Evolutionary conservation across 495 filamentous ascomycete genomes (phyloP), one percentile per base, ranked within the genome.

Genomic region (Hamigera avellanea): DNA sequence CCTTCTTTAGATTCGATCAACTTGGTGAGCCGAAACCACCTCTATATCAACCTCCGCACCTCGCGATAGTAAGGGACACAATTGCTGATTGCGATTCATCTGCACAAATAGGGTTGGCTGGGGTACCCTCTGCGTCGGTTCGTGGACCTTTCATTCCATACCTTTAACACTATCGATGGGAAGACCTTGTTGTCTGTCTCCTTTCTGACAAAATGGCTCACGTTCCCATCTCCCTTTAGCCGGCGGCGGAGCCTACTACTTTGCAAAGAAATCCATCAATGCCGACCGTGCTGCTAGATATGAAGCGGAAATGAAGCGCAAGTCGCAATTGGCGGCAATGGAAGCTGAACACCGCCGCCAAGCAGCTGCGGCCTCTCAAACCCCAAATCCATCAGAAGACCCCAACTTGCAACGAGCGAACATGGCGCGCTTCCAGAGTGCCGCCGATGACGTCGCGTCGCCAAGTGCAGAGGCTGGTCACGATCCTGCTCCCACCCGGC

Each of bases 221-320:
- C 21, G 9, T 4, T 23, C 5, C 9, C 21, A 23, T 23, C 21
- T 23, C 5, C 27, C 27, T 30, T 21, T 52, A 86, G 81, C 83
- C 39, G 91, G 88, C 52, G 91, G 84, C 51, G 88, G 75, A 36
- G 86, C 91, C 43, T 98, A 98, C 72, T 85, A 85, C 66, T 95
- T 94, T 58, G 93, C 91, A 37, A 98, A 98, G 69, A 70, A 78
- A 46, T 81, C 78, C 56, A 88, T 98, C 69, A 89, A 95, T 48
- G 83, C 81, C 44, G 84, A 94, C 62, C 82, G 86, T 27, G 69
- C 73, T 19, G 59, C 72, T 36, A 72, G 84, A 44, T 77, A 82
- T 36, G 74, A 84, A 41, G 74, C 77, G 23, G 73, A 81, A 32
- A 61, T 74, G 27, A 70, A 71, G 53, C 73, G 73, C 54, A 78